Evolutionary conservation across 108 stramenopile species (phyloP).

Genomic region (Epithemia pelagica): DNA sequence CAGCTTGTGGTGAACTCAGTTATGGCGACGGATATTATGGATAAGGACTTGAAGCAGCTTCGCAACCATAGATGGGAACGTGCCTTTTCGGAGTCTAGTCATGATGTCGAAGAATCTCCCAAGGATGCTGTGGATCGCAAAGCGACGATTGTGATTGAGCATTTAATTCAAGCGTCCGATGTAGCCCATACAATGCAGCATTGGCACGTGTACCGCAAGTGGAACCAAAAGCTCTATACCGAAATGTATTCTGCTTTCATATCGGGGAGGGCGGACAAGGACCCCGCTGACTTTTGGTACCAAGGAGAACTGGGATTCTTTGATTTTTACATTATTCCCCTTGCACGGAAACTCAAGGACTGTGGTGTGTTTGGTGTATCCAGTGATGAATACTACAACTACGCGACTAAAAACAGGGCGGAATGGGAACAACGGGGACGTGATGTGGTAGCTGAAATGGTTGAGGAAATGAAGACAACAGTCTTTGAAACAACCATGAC

Average conservation of each 20-base stretch:
- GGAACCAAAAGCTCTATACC: constrained; percentile 4
- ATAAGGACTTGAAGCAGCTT: constrained; percentile 19
- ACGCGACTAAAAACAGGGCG: constrained; percentile 3
- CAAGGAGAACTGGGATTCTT: constrained; percentile 26
- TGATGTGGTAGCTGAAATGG: constrained; percentile 10
- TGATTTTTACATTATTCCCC: constrained; percentile 36
- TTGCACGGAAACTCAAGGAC: constrained; percentile 33
- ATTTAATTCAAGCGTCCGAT: constrained; percentile 37
- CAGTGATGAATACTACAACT: constrained; percentile 15
- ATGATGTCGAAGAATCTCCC: constrained; percentile 1
- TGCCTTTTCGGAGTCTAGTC: constrained; percentile 17
- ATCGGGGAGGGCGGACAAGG: neutral
- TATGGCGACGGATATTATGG: constrained; percentile 34
- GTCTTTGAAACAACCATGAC: too few species aligned
- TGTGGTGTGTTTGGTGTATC: constrained; percentile 39
- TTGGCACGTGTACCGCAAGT: constrained; percentile 26
- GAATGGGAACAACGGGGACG: constrained; percentile 11
- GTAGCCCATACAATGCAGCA: constrained; percentile 42
- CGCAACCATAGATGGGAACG: constrained; percentile 31
- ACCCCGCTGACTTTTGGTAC: constrained; percentile 9
- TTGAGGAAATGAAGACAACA: constrained; percentile 1
- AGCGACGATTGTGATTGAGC: constrained; percentile 34
- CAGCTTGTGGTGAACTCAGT: constrained; percentile 51
- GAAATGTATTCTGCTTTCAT: constrained; percentile 6
- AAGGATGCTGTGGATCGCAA: constrained; percentile 19